Conservation (phyloP, 1,284 basidiomycete genomes). For the Psilocybe mexicana region DNA sequence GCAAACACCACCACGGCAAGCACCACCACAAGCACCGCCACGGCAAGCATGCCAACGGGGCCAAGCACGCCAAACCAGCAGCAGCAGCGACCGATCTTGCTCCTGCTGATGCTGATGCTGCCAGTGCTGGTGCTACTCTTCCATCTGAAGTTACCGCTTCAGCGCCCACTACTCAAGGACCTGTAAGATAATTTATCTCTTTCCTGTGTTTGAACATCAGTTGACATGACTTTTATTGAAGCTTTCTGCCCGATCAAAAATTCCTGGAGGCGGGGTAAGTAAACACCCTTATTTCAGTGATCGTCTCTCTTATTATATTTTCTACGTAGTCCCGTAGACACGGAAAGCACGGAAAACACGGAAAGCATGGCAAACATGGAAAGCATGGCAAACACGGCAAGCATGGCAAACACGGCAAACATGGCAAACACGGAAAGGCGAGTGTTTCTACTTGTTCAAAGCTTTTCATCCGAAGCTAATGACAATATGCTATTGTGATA, state of each 20-base stretch:
- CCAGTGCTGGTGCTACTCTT: neutral
- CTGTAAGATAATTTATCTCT: neutral
- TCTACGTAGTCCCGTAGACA: neutral
- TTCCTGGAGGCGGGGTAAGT: neutral
- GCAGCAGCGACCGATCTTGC: neutral
- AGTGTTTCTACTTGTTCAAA: neutral
- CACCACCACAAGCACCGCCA: conserved; percentile 7
- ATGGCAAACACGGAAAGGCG: neutral
- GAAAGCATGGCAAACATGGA: conserved; percentile 5
- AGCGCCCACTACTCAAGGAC: conserved; percentile 2
- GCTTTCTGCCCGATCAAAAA: neutral
- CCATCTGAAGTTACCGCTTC: neutral
- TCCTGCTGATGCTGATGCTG: conserved; percentile 1
- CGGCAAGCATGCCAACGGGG: conserved; percentile 2
- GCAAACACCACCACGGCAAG: neutral
- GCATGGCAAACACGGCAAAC: conserved; percentile 2
- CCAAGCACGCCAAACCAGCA: neutral
- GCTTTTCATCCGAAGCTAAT: neutral
- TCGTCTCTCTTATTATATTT: no score
- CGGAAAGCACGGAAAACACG: neutral
- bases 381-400: conserved; percentile 1
- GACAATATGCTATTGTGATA: neutral
- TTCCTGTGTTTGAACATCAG: neutral
- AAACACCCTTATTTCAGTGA: neutral
- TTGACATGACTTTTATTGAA: neutral